Evolutionary conservation across 108 stramenopile genomes (phyloP).

Genomic region (Seminavis robusta): DNA sequence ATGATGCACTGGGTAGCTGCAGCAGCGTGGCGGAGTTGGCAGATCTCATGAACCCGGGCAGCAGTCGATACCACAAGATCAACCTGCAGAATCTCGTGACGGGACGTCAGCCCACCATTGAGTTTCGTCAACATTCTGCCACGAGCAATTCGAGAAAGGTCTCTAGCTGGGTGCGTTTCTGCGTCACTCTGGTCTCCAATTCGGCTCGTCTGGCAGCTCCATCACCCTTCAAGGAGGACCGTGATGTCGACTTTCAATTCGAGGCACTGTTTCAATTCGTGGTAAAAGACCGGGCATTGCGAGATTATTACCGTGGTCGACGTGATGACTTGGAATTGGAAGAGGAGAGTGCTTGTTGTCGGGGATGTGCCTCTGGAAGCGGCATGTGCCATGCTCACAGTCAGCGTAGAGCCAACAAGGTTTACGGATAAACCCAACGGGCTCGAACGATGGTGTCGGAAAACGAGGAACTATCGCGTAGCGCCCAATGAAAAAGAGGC

Average conservation of each 20-base stretch:
- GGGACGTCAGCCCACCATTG: constrained; percentile 48
- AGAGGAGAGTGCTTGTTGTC: background rate
- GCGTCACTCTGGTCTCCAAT: constrained; percentile 28
- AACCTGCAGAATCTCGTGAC: constrained; percentile 51
- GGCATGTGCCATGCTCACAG: too few species aligned
- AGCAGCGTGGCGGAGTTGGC: constrained; percentile 17
- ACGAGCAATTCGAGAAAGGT: constrained; percentile 41
- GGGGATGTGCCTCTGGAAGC: constrained; percentile 20
- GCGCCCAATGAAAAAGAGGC: too few species aligned
- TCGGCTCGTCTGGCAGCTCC: constrained; percentile 15
- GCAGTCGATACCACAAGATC: constrained; percentile 47
- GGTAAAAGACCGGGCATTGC: constrained; percentile 50
- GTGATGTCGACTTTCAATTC: constrained; percentile 37
- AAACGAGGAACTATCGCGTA: too few species aligned
- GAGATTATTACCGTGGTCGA: constrained; percentile 27
- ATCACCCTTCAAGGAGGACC: constrained; percentile 21
- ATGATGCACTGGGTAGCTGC: constrained; percentile 27
- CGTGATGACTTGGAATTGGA: constrained; percentile 12
- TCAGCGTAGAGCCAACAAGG: too few species aligned
- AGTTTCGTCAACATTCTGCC: constrained; percentile 67
- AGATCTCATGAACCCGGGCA: constrained; percentile 34
- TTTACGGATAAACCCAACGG: too few species aligned
- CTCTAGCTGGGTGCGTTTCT: constrained; percentile 58
- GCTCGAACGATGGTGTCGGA: too few species aligned
- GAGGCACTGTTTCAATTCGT: constrained; percentile 51